Base-by-base conservation (phyloP, 331 rosid species). In the Quercus phellos region DNA sequence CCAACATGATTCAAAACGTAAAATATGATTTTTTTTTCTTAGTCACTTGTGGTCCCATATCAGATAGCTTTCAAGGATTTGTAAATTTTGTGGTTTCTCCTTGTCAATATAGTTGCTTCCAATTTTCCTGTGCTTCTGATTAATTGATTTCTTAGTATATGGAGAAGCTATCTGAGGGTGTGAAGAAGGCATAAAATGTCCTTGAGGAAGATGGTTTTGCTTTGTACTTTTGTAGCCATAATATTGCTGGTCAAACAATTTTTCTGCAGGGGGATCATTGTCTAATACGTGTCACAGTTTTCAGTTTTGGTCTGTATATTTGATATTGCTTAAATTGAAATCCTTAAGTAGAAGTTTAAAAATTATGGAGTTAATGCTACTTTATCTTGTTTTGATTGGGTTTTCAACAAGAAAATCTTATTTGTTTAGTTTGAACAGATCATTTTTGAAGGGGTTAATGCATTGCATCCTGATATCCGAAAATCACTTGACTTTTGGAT, bases 371-470 rank as follows among this genome's bases (percentile, higher is more conserved):
- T 55, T 76, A 32, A 32, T 68, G 38, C 76, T 72, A 26, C 43
- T 75, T 68, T 7, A 42, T 72, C 21, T 42, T 75, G 24, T 56
- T 34, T 75, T 12, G 56, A 26, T 29, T 38, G 72, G 26, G 27
- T 59, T 56, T 55, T 78, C 72, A 26, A 61, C 59, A 63, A 81
- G 73, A 83, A 34, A 55, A 29, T 68, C 64, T 67, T 34, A 26
- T 69, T 51, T 81, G 71, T 79, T 83, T 64, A 42, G 7, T 61
- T 84, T 84, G 68, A 74, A 51, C 97, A 95, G 98, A 88, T 95
- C 78, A 91, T 95, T 82, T 91, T 95, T 71, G 99, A 95, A 93
- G 99, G 99, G 77, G 93, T 95, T 76, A 93, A 91, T 91, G 98
- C 99, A 63, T 73, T 95, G 89, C 98, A 95, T 91, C 98, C 99